Evolutionary conservation across 1,284 basidiomycete genomes (phyloP), one percentile per base, ranked within the genome.

Genomic region (Austroboletus novae-zelandiae): DNA sequence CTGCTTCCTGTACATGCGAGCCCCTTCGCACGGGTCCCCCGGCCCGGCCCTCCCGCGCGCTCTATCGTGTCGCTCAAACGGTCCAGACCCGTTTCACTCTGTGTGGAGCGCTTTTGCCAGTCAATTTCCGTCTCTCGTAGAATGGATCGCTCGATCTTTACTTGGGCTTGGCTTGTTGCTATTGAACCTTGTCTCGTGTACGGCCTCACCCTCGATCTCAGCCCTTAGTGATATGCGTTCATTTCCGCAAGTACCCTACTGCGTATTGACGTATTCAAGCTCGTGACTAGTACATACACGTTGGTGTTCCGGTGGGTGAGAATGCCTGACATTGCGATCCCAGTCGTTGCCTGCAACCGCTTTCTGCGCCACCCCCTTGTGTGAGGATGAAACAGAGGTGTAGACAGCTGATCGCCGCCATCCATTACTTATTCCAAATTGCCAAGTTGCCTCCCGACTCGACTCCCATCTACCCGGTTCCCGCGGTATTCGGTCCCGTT

Each of bases 321-420:
- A 60, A 48, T 25, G 18, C 29, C 14, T 47, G 37, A 50, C 44
- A 45, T 32, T 37, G 11, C 13, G 9, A 20, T n/a, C 37, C 50
- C 46, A 43, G 9, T 40, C 44, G 48, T 14, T 43, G 46, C 40
- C 47, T 43, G 23, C 11, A n/a, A 39, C 47, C 48, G 25, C 40
- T 50, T 45, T 47, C 30, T 44, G 23, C 52, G 51, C 56, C 58
- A 62, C 60, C 60, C 58, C 58, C 60, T 62, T 44, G 52, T 62
- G 56, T 57, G 54, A 48, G 48, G 23, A 45, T 48, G 56, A 51
- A 59, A 58, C 58, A 30, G 15, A 39, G 37, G 45, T 41, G 47
- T 45, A 48, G 62, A 66, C 52, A 59, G 58, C 40, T 66, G 62
- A 62, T 62, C 61, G 62, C 60, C 60, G 64, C 56, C 4, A 23